These are phyloP conservation scores for Achaetomium macrosporum DNA, from an alignment of 2,329 filamentous ascomycete species.

Conservation along the genomic window DNA sequence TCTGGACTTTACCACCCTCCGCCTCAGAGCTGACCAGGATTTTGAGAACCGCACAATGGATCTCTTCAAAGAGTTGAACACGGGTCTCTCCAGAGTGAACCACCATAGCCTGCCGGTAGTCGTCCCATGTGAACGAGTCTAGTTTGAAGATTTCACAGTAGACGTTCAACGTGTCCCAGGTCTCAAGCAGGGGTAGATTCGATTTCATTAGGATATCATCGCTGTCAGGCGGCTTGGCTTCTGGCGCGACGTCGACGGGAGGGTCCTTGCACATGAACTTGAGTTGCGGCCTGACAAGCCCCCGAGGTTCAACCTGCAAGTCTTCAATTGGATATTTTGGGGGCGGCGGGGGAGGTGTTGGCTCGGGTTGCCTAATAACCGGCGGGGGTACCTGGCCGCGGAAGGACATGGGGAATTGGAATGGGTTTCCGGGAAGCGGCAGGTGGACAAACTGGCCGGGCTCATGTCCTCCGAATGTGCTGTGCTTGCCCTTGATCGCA, in stretches of 20 bases:
- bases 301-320: slow-evolving; percentile 67
- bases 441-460: slow-evolving; percentile 35
- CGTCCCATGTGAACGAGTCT: slow-evolving; percentile 96
- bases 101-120: slow-evolving; percentile 83
- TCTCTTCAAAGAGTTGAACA: slow-evolving; percentile 82
- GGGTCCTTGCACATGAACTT: slow-evolving; percentile 70
- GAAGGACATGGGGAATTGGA: slow-evolving; percentile 41
- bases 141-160: slow-evolving; percentile 91
- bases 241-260: slow-evolving; percentile 38
- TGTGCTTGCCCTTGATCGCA: slow-evolving; percentile 34
- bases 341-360: slow-evolving; percentile 52
- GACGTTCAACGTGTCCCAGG: slow-evolving; percentile 97
- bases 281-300: slow-evolving; percentile 64
- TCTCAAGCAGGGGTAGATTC: slow-evolving; percentile 78
- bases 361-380: slow-evolving; percentile 17
- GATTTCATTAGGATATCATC: slow-evolving; percentile 73
- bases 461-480: slow-evolving; percentile 32
- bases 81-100: slow-evolving; percentile 67
- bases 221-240: slow-evolving; percentile 37
- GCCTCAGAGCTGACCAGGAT: slow-evolving; percentile 70
- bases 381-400: slow-evolving; percentile 39
- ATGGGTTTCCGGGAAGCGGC: slow-evolving; percentile 40
- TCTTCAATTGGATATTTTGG: slow-evolving; percentile 97
- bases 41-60: slow-evolving; percentile 88
- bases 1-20: slow-evolving; percentile 72